phyloP scores from a whole-genome alignment of 164 flowering plant genomes.

The Vitis rotundifolia region DNA sequence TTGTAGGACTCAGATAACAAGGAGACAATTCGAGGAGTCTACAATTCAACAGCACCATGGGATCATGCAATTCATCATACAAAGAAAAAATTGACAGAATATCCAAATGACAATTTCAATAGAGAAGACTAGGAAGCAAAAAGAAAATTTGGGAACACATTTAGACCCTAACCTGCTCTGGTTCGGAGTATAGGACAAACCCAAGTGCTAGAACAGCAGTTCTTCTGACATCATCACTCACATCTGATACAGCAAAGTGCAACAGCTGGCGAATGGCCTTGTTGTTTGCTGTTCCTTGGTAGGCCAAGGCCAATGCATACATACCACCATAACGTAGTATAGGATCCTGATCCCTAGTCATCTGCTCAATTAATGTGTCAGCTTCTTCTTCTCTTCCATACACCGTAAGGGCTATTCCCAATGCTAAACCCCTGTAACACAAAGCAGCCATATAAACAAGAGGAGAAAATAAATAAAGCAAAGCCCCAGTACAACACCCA shows the following conservation, averaged over 20 bases:
- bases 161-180: constrained; percentile 71
- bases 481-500: neutral
- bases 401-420: constrained; percentile 91
- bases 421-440: constrained; percentile 70
- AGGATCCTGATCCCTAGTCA: constrained; percentile 94
- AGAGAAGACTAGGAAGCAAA: neutral
- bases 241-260: constrained; percentile 96
- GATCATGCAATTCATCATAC: neutral
- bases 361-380: constrained; percentile 86
- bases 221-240: constrained; percentile 93
- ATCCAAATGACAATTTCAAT: neutral
- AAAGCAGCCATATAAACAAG: neutral
- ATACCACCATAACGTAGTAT: constrained; percentile 94
- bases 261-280: constrained; percentile 91
- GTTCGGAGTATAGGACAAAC: constrained; percentile 86
- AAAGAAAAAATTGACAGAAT: neutral
- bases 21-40: constrained; percentile 98
- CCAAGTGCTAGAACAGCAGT: constrained; percentile 95
- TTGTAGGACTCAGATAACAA: constrained; percentile 96
- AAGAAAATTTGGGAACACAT: neutral
- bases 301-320: constrained; percentile 93
- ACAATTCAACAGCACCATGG: constrained; percentile 21
- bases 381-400: constrained; percentile 98
- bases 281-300: constrained; percentile 87
- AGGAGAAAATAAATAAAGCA: neutral